Evolutionary conservation across 768 basidiomycete genomes (phyloP).

Genomic region (Lactarius trivialis): DNA sequence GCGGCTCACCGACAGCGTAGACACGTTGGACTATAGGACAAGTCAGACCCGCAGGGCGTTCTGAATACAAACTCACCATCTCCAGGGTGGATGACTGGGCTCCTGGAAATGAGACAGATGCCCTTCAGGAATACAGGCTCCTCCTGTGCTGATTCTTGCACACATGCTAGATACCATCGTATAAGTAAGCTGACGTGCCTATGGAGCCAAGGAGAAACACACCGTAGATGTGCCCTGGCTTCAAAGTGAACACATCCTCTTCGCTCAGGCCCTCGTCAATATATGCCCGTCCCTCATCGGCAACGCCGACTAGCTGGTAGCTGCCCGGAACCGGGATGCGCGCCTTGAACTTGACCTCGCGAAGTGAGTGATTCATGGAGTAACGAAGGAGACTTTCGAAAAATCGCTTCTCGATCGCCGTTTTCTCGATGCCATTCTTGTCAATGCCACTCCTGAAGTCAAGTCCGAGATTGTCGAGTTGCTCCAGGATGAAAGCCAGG

Average conservation of each 20-base stretch:
- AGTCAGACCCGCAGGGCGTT: not conserved
- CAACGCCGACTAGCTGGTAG: conserved; percentile 69
- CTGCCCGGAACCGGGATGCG: conserved; percentile 65
- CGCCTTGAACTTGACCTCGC: conserved; percentile 70
- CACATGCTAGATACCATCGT: conserved; percentile 8
- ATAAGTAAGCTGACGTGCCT: not conserved
- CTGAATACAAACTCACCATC: conserved; percentile 24
- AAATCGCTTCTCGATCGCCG: conserved; percentile 49
- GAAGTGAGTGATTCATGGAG: conserved; percentile 56
- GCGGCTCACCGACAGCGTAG: conserved; percentile 29
- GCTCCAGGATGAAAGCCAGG: conserved; percentile 45
- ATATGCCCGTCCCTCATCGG: conserved; percentile 58
- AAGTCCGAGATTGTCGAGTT: conserved; percentile 43
- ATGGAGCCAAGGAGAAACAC: not conserved
- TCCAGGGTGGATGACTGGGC: conserved; percentile 33
- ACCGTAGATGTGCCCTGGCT: conserved; percentile 12
- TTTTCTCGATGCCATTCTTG: conserved; percentile 28
- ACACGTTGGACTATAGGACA: conserved; percentile 24
- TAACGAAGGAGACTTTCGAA: conserved; percentile 49
- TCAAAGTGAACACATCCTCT: conserved; percentile 11
- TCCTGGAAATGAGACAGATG: conserved; percentile 26
- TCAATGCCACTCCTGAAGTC: conserved; percentile 38
- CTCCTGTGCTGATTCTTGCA: conserved; percentile 7
- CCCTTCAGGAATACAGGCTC: conserved; percentile 5
- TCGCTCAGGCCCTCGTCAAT: conserved; percentile 7